Percentiles rank a stretch among this genome's conserved stretches.
Evolutionary conservation across 352 stramenopile species (phyloP).

Genomic region (Phytopythium chamaehyphon): DNA sequence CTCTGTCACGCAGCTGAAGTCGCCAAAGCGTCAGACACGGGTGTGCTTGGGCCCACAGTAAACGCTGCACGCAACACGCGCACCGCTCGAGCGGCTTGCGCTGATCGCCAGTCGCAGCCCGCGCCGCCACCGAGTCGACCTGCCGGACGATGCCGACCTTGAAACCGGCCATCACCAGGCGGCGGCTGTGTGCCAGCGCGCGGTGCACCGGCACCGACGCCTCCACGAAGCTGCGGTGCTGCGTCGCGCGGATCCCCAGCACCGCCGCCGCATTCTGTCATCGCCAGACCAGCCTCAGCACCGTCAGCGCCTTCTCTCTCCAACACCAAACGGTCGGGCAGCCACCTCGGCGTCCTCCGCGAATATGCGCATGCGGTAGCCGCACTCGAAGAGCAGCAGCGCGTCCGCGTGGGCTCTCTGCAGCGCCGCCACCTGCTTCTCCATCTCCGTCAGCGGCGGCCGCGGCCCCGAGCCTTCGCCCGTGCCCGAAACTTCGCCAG

Average conservation of each 20-base stretch:
- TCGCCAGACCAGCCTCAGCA: neutral
- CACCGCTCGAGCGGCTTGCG: slow-evolving; percentile 34
- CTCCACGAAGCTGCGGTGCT: slow-evolving; percentile 35
- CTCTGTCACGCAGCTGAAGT: slow-evolving; percentile 29
- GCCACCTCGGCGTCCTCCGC: slow-evolving; percentile 52
- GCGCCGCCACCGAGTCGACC: slow-evolving; percentile 32
- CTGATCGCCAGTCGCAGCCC: slow-evolving; percentile 8
- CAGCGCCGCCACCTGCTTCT: slow-evolving; percentile 67
- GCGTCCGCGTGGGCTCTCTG: slow-evolving; percentile 32
- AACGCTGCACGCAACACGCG: slow-evolving; percentile 17
- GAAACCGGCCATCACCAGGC: slow-evolving; percentile 39
- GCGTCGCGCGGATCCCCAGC: slow-evolving; percentile 32
- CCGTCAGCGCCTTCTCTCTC: neutral
- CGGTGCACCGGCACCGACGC: slow-evolving; percentile 47
- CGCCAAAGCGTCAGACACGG: neutral
- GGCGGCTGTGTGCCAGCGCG: slow-evolving; percentile 29
- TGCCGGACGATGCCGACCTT: slow-evolving; percentile 74
- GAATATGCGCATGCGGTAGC: slow-evolving; percentile 81
- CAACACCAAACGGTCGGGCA: neutral
- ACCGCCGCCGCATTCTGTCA: slow-evolving; percentile 25
- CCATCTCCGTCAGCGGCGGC: slow-evolving; percentile 52
- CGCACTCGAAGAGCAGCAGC: slow-evolving; percentile 74
- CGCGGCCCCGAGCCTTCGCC: neutral
- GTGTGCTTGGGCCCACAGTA: neutral
- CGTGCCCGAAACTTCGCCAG: neutral